Evolutionary conservation across 768 basidiomycete genomes (phyloP).

Genomic region (Agrocybe pediades): DNA sequence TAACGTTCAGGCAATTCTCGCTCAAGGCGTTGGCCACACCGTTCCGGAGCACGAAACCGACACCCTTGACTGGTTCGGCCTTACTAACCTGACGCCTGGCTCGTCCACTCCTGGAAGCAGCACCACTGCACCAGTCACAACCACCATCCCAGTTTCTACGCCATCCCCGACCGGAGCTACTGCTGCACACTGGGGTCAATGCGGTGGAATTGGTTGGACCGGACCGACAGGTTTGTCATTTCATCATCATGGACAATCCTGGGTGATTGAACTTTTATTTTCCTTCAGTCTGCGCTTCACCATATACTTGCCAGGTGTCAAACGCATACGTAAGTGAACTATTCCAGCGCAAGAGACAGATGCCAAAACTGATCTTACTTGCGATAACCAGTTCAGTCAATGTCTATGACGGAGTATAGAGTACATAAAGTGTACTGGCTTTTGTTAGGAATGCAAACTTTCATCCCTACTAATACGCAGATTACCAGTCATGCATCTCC

Average conservation of each 20-base stretch:
- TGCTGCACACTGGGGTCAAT: not conserved
- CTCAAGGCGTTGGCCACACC: constrained; percentile 52
- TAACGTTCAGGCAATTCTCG: constrained; percentile 48
- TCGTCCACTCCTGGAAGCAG: not conserved
- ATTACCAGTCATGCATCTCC: too few species aligned
- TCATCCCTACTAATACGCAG: too few species aligned
- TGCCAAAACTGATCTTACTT: too few species aligned
- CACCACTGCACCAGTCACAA: not conserved
- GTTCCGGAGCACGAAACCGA: constrained; percentile 51
- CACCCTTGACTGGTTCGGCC: constrained; percentile 51
- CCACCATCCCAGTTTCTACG: not conserved
- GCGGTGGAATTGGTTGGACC: not conserved
- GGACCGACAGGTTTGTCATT: not conserved
- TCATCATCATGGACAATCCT: not conserved
- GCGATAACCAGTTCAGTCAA: too few species aligned
- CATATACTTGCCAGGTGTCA: not conserved
- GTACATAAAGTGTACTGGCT: too few species aligned
- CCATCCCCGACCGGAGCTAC: not conserved
- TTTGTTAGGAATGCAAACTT: too few species aligned
- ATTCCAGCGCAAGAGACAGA: too few species aligned
- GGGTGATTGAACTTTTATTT: not conserved
- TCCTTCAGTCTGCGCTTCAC: not conserved
- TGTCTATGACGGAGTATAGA: too few species aligned
- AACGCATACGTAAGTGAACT: not conserved
- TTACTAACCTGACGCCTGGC: constrained; percentile 19